Evolutionary conservation across 2,329 filamentous ascomycete species (phyloP), one percentile per base, ranked within the genome.

Genomic region (Beauveria australis): DNA sequence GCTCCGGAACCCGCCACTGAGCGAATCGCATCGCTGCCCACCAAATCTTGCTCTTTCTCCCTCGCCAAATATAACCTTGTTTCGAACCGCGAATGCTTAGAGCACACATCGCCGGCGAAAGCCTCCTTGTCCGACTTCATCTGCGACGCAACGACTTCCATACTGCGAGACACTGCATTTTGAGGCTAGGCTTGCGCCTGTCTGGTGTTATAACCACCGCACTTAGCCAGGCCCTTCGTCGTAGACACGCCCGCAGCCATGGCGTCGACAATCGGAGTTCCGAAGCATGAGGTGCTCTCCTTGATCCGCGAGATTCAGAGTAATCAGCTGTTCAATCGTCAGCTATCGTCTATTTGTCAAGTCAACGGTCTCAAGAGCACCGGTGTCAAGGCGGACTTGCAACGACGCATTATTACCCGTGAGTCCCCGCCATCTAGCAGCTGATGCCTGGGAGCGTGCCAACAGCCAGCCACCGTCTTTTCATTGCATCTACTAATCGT

Each of bases 361-460:
- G 78, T 83, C 63, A 90, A 96, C 75, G 83, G 86, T 52, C 78
- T 96, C 41, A 82, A 84, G 65, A 88, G 90, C 63, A 89, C 88
- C 30, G 94, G 94, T 22, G 88, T 94, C 68, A 99, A 99, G 79
- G 84, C 86, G 40, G 83, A 89, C 47, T 78, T 97, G 62, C 92
- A 96, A 74, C 77, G 78, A 62, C 87, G 93, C 68, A 89, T 97
- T 63, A 84, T 88, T 64, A 79, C 84, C 62, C 83, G 94, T 97
- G 80, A 75, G 89, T 85, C 47, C 43, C 59, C 40, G 53, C 53
- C 22, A 14, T 51, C 22, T 48, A 51, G 49, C 28, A 47, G 57
- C 53, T 37, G 33, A 37, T 14, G 33, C 33, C 33, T 37, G 14
- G 12, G 33, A 37, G 33, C 14, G 53, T 24, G 53, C 44, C 43